Evolutionary conservation across 345 rosid genomes (phyloP).

Genomic region (Populus deltoides): DNA sequence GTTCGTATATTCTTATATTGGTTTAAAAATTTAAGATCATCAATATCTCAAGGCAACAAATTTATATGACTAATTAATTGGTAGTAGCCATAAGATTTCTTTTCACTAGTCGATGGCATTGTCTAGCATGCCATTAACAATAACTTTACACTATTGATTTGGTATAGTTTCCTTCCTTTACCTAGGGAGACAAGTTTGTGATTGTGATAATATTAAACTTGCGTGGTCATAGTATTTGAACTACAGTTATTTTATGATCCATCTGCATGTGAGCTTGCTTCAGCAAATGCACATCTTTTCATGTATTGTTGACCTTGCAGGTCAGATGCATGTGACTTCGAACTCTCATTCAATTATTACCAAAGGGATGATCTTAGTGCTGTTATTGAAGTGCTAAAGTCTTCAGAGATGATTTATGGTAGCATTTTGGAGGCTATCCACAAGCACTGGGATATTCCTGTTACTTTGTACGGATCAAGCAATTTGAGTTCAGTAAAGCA

Average conservation of each 20-base stretch:
- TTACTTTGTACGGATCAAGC: slow-evolving; percentile 35
- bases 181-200: neutral
- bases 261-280: slow-evolving; percentile 11
- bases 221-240: neutral
- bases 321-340: slow-evolving; percentile 57
- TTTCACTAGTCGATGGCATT: neutral
- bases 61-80: neutral
- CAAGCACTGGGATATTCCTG: slow-evolving; percentile 57
- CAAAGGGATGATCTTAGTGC: slow-evolving; percentile 52
- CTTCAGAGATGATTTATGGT: slow-evolving; percentile 47
- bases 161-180: neutral
- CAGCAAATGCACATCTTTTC: slow-evolving; percentile 7
- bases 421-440: slow-evolving; percentile 56
- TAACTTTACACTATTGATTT: neutral
- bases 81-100: neutral
- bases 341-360: slow-evolving; percentile 54
- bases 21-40: neutral
- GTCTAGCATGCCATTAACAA: neutral
- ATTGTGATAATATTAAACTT: neutral
- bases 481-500: slow-evolving; percentile 36
- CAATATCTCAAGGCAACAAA: neutral
- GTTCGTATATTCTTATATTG: neutral
- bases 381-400: slow-evolving; percentile 61
- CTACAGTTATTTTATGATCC: neutral
- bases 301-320: slow-evolving; percentile 48